Conservation (phyloP, 805 yeast species). For the Saturnispora serradocipensis region DNA sequence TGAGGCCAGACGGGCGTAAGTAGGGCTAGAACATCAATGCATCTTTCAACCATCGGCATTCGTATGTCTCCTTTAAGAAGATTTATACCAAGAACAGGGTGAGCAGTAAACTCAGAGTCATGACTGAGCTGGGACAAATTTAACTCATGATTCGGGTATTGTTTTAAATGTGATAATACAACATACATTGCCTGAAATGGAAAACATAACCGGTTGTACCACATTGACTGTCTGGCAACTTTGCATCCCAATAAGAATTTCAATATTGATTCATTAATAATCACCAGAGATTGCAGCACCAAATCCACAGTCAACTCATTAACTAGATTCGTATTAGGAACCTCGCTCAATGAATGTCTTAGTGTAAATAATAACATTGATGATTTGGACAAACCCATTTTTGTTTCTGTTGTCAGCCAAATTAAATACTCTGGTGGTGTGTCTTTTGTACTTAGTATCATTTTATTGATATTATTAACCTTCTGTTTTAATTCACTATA, state of each 20-base stretch:
- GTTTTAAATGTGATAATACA: conserved; percentile 15
- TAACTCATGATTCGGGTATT: conserved; percentile 8
- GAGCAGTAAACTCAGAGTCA: conserved; percentile 11
- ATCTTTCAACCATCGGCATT: conserved; percentile 9
- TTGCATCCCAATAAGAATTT: conserved; percentile 15
- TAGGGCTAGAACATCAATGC: conserved; percentile 7
- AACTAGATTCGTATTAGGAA: conserved; percentile 2
- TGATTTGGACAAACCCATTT: conserved; percentile 17
- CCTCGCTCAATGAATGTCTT: conserved; percentile 7
- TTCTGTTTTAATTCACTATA: conserved; percentile 8
- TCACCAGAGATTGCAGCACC: conserved; percentile 16
- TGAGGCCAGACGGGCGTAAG: conserved; percentile 15
- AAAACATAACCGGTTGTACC: conserved; percentile 18
- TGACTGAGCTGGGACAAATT: conserved; percentile 11
- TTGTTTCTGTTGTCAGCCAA: conserved; percentile 16
- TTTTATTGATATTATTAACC: conserved; percentile 10
- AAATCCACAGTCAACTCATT: conserved; percentile 11
- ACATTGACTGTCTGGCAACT: conserved; percentile 9
- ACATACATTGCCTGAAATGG: conserved; percentile 21
- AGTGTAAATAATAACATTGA: conserved; percentile 14
- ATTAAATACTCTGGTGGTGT: conserved; percentile 3
- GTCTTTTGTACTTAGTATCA: conserved; percentile 2
- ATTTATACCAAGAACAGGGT: conserved; percentile 9
- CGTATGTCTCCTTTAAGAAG: conserved; percentile 14
- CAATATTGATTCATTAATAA: conserved; percentile 19